A percentile compares a stretch with the other conserved stretches of the same genome.
Conservation (phyloP, 805 yeast species). For the Schizosaccharomyces octosporus region DNA sequence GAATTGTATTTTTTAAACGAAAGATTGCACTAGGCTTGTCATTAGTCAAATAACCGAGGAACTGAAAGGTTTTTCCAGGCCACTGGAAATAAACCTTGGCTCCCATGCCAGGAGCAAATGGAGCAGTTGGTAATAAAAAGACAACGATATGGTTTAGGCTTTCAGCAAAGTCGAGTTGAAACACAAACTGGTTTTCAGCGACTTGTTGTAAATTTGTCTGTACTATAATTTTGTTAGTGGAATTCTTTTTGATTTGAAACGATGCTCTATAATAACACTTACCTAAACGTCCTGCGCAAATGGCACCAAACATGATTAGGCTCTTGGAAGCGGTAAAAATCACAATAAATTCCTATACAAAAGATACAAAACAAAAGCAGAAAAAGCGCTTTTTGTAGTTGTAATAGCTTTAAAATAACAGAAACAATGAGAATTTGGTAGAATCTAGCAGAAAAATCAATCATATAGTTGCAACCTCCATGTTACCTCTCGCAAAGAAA, state of each 20-base stretch:
- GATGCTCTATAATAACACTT: conserved; percentile 6
- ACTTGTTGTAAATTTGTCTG: conserved; percentile 28
- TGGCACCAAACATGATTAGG: conserved; percentile 39
- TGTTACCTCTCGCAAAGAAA: too few relatives aligned
- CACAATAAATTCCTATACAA: too few relatives aligned
- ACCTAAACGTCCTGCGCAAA: conserved; percentile 40
- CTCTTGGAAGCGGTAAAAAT: not conserved
- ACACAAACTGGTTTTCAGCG: conserved; percentile 40
- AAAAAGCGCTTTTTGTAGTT: too few relatives aligned
- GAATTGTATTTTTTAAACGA: not conserved
- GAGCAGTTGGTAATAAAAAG: conserved; percentile 43
- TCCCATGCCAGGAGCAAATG: conserved; percentile 17
- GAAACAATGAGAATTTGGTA: too few relatives aligned
- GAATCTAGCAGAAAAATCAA: too few relatives aligned
- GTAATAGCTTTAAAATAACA: too few relatives aligned
- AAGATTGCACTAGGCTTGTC: conserved; percentile 2
- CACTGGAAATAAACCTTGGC: conserved; percentile 79
- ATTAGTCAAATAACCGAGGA: conserved; percentile 11
- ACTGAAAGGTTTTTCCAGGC: conserved; percentile 25
- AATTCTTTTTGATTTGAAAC: not conserved
- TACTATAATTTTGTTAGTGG: conserved; percentile 7
- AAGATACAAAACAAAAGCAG: too few relatives aligned
- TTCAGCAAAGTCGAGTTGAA: conserved; percentile 36
- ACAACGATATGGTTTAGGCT: conserved; percentile 56
- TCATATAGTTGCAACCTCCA: too few relatives aligned